Percentiles rank a stretch among this genome's conserved stretches.
Conservation (phyloP, 345 rosid species). For the Gossypium herbaceum region DNA sequence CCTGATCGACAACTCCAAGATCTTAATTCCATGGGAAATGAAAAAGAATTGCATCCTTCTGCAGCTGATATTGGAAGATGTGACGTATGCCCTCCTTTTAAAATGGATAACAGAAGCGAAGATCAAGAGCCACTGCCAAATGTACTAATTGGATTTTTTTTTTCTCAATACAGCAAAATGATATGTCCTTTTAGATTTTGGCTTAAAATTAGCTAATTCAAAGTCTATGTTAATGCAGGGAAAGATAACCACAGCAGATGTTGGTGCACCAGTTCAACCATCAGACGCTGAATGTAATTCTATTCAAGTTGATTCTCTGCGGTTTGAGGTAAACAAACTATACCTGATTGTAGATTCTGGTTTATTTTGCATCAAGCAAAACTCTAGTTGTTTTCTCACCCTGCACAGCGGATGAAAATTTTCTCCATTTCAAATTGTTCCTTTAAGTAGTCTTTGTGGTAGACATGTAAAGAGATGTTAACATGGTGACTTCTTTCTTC, state of each 20-base stretch:
- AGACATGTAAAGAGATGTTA: background rate
- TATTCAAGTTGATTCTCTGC: slow-evolving; percentile 40
- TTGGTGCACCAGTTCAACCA: slow-evolving; percentile 27
- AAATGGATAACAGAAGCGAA: slow-evolving; percentile 24
- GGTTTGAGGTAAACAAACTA: slow-evolving; percentile 65
- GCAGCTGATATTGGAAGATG: slow-evolving; percentile 22
- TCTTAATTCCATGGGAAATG: slow-evolving; percentile 20
- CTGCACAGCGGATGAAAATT: background rate
- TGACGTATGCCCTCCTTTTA: slow-evolving; percentile 24
- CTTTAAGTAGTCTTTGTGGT: background rate
- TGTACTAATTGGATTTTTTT: slow-evolving; percentile 26
- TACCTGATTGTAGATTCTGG: background rate
- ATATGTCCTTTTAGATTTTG: slow-evolving; percentile 12
- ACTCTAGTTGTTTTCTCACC: background rate
- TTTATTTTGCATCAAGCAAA: background rate
- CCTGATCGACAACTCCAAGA: slow-evolving; percentile 28
- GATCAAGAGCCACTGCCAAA: slow-evolving; percentile 28
- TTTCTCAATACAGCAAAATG: background rate
- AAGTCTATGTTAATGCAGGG: slow-evolving; percentile 40
- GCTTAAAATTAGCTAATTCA: background rate
- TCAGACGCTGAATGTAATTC: slow-evolving; percentile 32
- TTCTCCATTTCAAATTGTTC: background rate
- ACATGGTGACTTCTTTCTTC: background rate
- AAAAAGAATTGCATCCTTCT: slow-evolving; percentile 19
- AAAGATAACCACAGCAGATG: slow-evolving; percentile 23